A percentile compares a stretch with the other conserved stretches of the same genome.
Evolutionary conservation across 2,329 filamentous ascomycete species (phyloP).

Genomic region (Pseudogymnoascus sp.): DNA sequence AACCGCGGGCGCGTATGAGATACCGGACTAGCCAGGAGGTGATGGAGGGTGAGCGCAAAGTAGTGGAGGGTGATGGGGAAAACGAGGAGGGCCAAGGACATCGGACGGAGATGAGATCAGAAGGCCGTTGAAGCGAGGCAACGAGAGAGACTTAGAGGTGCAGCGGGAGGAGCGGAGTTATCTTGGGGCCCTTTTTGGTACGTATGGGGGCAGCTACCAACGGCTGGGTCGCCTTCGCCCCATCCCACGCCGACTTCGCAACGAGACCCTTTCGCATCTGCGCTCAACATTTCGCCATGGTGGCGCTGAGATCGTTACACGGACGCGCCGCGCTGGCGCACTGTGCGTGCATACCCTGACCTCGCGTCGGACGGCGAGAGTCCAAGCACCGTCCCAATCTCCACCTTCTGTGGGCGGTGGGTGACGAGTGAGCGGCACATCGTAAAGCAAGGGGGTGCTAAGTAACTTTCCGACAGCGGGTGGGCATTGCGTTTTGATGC

Average conservation of each 20-base stretch:
- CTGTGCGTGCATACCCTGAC: background rate
- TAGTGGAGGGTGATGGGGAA: background rate
- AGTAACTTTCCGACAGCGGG: background rate
- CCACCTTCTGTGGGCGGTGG: background rate
- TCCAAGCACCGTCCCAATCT: constrained; percentile 7
- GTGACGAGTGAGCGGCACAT: background rate
- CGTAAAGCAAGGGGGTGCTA: background rate
- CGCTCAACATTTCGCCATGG: background rate
- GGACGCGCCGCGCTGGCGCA: background rate
- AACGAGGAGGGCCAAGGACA: background rate
- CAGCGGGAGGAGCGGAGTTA: background rate
- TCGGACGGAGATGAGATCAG: background rate
- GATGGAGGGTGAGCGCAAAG: background rate
- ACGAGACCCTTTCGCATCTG: background rate
- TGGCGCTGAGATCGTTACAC: background rate
- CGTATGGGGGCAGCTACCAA: background rate
- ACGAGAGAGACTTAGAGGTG: background rate
- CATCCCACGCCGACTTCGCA: constrained; percentile 4
- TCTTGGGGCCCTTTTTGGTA: background rate
- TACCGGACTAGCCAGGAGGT: background rate
- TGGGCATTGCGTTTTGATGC: background rate
- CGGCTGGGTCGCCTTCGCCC: background rate
- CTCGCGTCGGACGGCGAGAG: background rate
- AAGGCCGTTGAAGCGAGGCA: background rate
- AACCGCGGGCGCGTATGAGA: constrained; percentile 4